phyloP scores from a whole-genome alignment of 805 yeast species.

The Candida maris region DNA sequence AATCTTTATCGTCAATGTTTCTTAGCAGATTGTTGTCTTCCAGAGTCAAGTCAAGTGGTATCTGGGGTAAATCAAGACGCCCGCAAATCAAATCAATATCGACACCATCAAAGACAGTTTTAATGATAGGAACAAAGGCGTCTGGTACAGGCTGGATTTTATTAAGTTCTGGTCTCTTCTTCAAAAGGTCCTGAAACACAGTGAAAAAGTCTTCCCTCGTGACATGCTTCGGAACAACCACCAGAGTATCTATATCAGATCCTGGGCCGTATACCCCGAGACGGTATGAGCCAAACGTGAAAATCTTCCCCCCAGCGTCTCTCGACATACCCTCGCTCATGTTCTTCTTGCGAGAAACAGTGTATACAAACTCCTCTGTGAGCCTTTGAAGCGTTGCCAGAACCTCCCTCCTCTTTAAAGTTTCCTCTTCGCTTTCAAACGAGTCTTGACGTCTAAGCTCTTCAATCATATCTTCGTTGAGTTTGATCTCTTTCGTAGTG shows the following conservation, averaged over 20 bases:
- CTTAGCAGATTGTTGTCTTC: conserved; percentile 81
- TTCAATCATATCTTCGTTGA: conserved; percentile 72
- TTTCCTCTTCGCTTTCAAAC: conserved; percentile 83
- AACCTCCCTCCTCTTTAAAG: conserved; percentile 75
- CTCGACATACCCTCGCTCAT: conserved; percentile 97
- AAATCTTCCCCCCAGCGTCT: conserved; percentile 98
- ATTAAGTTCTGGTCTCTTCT: conserved; percentile 75
- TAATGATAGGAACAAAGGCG: conserved; percentile 96
- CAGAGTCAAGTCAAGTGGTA: conserved; percentile 70
- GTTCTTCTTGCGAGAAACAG: conserved; percentile 74
- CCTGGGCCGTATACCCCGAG: conserved; percentile 98
- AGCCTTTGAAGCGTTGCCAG: conserved; percentile 67
- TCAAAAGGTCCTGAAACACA: conserved; percentile 67
- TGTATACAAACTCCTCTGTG: conserved; percentile 77
- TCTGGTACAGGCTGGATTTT: conserved; percentile 94
- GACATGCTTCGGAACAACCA: conserved; percentile 97
- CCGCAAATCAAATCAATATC: conserved; percentile 91
- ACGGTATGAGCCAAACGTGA: conserved; percentile 91
- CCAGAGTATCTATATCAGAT: conserved; percentile 92
- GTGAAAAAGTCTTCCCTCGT: conserved; percentile 84
- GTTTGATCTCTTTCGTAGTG: conserved; percentile 67
- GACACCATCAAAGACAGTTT: conserved; percentile 84
- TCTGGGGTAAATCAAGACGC: conserved; percentile 73
- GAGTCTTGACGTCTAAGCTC: conserved; percentile 83
- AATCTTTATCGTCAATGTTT: conserved; percentile 87